These are phyloP conservation scores for Penicillium sp. DNA, from an alignment of 2,329 filamentous ascomycete species.

Conservation along the genomic window DNA sequence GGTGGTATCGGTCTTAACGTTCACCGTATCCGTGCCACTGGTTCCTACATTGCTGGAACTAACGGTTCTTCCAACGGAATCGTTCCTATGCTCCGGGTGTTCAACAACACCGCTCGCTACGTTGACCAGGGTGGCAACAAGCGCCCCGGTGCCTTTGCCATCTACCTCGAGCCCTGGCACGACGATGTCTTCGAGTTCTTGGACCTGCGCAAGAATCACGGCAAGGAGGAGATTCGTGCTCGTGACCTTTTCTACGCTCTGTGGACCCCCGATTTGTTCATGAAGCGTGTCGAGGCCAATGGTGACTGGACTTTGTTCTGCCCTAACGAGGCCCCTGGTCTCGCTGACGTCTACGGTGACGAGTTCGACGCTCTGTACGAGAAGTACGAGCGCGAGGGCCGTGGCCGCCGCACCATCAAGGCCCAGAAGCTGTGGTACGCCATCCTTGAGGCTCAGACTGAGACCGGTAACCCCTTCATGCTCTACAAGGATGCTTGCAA, in stretches of 20 bases:
- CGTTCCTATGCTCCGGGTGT: slow-evolving; percentile 96
- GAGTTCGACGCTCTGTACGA: slow-evolving; percentile 96
- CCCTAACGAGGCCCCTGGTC: slow-evolving; percentile 90
- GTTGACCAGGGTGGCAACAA: slow-evolving; percentile 99
- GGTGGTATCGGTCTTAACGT: slow-evolving; percentile 96
- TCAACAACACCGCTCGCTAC: slow-evolving; percentile 98
- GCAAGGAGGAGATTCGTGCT: slow-evolving; percentile 95
- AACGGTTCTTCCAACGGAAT: slow-evolving; percentile 98
- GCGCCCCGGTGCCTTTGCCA: slow-evolving; percentile 95
- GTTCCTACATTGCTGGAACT: slow-evolving; percentile 96
- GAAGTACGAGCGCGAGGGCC: slow-evolving; percentile 80
- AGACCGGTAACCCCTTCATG: slow-evolving; percentile 99
- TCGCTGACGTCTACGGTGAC: slow-evolving; percentile 95
- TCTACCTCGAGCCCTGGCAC: slow-evolving; percentile 99
- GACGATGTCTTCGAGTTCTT: slow-evolving; percentile 96
- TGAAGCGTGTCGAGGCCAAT: slow-evolving; percentile 98
- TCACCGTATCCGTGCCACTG: slow-evolving; percentile 94
- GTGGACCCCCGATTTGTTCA: slow-evolving; percentile 99
- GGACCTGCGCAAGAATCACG: slow-evolving; percentile 98
- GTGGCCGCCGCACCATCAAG: slow-evolving; percentile 86
- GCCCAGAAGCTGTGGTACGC: slow-evolving; percentile 99
- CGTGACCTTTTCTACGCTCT: slow-evolving; percentile 96
- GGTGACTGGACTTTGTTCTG: slow-evolving; percentile 97
- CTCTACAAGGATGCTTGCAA: slow-evolving; percentile 99
- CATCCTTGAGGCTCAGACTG: slow-evolving; percentile 95